These are phyloP conservation scores for Phytophthora chlamydospora DNA, from an alignment of 352 stramenopile genomes.

Conservation along the genomic window DNA sequence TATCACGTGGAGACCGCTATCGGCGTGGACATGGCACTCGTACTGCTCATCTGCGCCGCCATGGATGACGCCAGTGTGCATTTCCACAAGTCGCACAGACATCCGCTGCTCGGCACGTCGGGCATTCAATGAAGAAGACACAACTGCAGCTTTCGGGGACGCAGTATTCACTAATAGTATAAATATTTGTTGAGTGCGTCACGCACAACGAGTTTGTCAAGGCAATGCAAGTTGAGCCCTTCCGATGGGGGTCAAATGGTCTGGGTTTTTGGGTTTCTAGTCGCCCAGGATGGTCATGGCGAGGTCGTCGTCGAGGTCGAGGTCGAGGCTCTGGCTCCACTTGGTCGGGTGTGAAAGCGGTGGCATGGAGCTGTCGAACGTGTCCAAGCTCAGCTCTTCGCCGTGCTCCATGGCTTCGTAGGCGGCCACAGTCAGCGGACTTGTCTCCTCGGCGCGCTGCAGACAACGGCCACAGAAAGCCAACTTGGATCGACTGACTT, in stretches of 20 bases:
- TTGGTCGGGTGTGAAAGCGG: slow-evolving; percentile 18
- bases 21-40: slow-evolving; percentile 41
- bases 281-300: slow-evolving; percentile 44
- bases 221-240: slow-evolving; percentile 15
- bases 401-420: slow-evolving; percentile 38
- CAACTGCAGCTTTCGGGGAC: background rate
- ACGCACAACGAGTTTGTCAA: too few species aligned
- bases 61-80: slow-evolving; percentile 47
- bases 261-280: slow-evolving; percentile 8
- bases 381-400: slow-evolving; percentile 25
- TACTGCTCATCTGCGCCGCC: slow-evolving; percentile 41
- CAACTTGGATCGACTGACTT: slow-evolving; percentile 32
- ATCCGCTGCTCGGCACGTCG: slow-evolving; percentile 23
- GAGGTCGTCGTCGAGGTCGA: slow-evolving; percentile 36
- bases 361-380: slow-evolving; percentile 20
- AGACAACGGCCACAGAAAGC: slow-evolving; percentile 42
- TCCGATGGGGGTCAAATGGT: slow-evolving; percentile 21
- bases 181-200: background rate
- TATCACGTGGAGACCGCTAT: slow-evolving; percentile 48
- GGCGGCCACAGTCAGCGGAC: slow-evolving; percentile 30
- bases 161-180: too few species aligned
- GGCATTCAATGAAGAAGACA: slow-evolving; percentile 24
- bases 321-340: slow-evolving; percentile 28
- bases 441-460: slow-evolving; percentile 35
- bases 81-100: slow-evolving; percentile 26